Evolutionary conservation across 495 filamentous ascomycete species (phyloP).

Genomic region (Pseudoneurospora amorphoporcata): DNA sequence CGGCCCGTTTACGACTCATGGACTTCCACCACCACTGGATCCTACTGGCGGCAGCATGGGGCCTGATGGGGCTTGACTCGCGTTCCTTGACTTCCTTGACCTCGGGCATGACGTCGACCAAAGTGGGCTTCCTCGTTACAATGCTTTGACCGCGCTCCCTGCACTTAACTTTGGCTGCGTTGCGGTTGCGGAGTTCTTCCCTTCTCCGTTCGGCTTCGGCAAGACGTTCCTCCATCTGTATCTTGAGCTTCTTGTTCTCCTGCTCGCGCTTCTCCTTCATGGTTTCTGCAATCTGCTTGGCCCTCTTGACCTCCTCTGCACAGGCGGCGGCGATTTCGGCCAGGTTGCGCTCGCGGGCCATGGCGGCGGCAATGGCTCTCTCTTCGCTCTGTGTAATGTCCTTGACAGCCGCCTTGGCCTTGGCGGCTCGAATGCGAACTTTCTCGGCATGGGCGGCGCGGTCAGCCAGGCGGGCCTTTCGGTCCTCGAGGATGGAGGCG

Average conservation of each 20-base stretch:
- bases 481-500: constrained; percentile 81
- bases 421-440: constrained; percentile 82
- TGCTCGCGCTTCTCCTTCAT: constrained; percentile 85
- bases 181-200: constrained; percentile 46
- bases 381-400: constrained; percentile 59
- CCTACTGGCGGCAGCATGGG: constrained; percentile 55
- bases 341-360: constrained; percentile 80
- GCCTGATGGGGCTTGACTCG: constrained; percentile 44
- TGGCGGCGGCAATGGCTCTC: constrained; percentile 77
- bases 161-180: constrained; percentile 38
- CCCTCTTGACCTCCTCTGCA: constrained; percentile 87
- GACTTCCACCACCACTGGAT: constrained; percentile 76
- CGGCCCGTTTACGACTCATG: constrained; percentile 44
- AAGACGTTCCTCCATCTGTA: constrained; percentile 81
- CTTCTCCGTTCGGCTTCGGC: constrained; percentile 77
- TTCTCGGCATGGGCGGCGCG: constrained; percentile 92
- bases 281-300: constrained; percentile 86
- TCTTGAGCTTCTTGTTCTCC: constrained; percentile 59
- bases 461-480: constrained; percentile 87
- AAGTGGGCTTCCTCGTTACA: constrained; percentile 36
- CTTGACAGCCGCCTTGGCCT: constrained; percentile 66
- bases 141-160: constrained; percentile 57
- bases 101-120: constrained; percentile 40
- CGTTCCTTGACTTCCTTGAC: constrained; percentile 40
- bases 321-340: constrained; percentile 90